phyloP scores from a whole-genome alignment of 352 stramenopile genomes.

The Pythium chondricola region DNA sequence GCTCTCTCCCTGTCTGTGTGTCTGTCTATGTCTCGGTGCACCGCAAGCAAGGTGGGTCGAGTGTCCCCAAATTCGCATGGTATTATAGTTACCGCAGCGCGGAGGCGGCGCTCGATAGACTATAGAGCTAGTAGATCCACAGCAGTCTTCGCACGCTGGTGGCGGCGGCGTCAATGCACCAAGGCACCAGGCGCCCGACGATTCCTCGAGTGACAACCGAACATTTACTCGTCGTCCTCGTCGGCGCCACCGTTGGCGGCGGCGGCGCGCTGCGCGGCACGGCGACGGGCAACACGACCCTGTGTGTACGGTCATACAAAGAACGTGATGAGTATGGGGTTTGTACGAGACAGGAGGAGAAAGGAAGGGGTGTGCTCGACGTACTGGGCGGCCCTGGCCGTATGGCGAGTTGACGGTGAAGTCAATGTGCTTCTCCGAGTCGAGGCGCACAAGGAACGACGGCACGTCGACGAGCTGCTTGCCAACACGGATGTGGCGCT shows the following conservation, averaged over 20 bases:
- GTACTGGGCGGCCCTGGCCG: constrained; percentile 91
- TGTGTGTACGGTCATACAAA: constrained; percentile 15
- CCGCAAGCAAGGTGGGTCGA: too few species aligned
- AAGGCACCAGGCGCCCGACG: too few species aligned
- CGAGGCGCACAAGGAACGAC: constrained; percentile 97
- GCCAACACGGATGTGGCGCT: constrained; percentile 99
- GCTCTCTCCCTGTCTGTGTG: too few species aligned
- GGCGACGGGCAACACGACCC: constrained; percentile 94
- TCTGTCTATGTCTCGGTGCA: too few species aligned
- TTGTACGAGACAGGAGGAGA: background rate
- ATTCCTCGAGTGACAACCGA: constrained; percentile 10
- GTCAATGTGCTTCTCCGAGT: constrained; percentile 99
- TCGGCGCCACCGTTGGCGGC: constrained; percentile 77
- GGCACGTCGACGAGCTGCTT: constrained; percentile 98
- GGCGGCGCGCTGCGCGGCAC: constrained; percentile 90
- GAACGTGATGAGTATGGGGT: background rate
- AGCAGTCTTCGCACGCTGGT: constrained; percentile 14
- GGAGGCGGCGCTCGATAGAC: constrained; percentile 11
- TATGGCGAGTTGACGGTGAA: constrained; percentile 98
- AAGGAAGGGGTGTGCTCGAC: constrained; percentile 7
- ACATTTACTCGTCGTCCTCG: constrained; percentile 80
- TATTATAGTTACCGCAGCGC: constrained; percentile 69
- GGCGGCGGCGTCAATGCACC: background rate
- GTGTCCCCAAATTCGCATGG: constrained; percentile 82
- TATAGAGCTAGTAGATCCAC: constrained; percentile 27